These are phyloP conservation scores for Ilyonectria robusta DNA, from an alignment of 2,329 filamentous ascomycete species.

Conservation along the genomic window DNA sequence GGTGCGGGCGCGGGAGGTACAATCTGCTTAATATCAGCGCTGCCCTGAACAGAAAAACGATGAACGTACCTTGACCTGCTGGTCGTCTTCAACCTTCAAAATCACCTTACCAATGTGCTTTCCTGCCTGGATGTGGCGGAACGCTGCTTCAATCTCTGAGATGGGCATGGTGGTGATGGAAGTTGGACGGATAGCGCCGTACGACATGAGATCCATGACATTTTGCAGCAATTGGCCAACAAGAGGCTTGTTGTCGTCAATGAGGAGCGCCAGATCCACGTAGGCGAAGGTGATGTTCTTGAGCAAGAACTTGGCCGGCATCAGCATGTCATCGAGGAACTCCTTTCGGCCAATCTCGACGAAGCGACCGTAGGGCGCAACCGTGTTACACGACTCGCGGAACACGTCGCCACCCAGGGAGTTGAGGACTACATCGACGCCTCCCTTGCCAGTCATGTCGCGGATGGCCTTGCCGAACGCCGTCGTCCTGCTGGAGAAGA, in stretches of 20 bases:
- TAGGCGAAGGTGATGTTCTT: slow-evolving; percentile 21
- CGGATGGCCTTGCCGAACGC: slow-evolving; percentile 8
- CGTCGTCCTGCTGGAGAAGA: slow-evolving; percentile 21
- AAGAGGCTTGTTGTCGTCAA: slow-evolving; percentile 23
- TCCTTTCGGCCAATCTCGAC: slow-evolving; percentile 30
- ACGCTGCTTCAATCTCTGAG: slow-evolving; percentile 18
- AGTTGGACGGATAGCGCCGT: slow-evolving; percentile 14
- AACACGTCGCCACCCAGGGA: slow-evolving; percentile 25
- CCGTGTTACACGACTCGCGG: slow-evolving; percentile 20
- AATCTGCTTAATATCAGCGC: slow-evolving; percentile 1
- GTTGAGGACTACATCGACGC: slow-evolving; percentile 29
- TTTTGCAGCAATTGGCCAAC: slow-evolving; percentile 22
- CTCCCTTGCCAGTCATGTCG: slow-evolving; percentile 17
- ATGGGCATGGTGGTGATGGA: slow-evolving; percentile 20
- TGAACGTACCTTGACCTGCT: slow-evolving; percentile 19
- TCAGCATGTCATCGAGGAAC: slow-evolving; percentile 28
- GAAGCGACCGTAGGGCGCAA: slow-evolving; percentile 24
- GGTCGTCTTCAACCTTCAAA: slow-evolving; percentile 12
- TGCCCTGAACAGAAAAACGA: not conserved
- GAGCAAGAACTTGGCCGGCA: slow-evolving; percentile 22
- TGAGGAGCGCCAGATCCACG: slow-evolving; percentile 32
- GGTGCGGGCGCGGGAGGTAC: slow-evolving; percentile 8
- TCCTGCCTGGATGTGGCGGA: slow-evolving; percentile 22
- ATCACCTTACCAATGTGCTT: slow-evolving; percentile 37
- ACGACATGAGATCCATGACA: slow-evolving; percentile 23